These are phyloP conservation scores for Candida sojae DNA, from an alignment of 1,139 yeast genomes.

Conservation along the genomic window DNA sequence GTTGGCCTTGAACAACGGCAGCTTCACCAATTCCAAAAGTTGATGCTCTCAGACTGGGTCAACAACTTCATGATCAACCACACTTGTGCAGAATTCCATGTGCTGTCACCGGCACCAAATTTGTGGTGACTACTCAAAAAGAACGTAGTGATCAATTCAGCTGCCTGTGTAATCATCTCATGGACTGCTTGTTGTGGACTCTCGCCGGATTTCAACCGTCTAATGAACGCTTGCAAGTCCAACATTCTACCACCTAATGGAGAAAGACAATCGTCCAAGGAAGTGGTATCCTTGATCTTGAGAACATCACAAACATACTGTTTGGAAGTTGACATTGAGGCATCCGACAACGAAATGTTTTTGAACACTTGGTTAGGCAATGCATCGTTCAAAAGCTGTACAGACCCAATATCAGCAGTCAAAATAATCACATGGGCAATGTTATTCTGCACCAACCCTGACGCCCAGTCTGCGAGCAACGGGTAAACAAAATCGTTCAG, in stretches of 20 bases:
- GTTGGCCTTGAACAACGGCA: constrained; percentile 67
- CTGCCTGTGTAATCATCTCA: constrained; percentile 81
- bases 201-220: constrained; percentile 89
- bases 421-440: constrained; percentile 87
- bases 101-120: constrained; percentile 28
- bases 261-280: constrained; percentile 57
- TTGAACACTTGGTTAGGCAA: constrained; percentile 89
- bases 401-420: constrained; percentile 81
- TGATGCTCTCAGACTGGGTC: constrained; percentile 46
- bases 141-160: constrained; percentile 85
- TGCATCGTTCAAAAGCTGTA: constrained; percentile 65
- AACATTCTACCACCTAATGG: constrained; percentile 95
- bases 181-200: constrained; percentile 70
- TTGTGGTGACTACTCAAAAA: constrained; percentile 50
- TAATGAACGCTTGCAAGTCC: constrained; percentile 85
- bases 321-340: constrained; percentile 68
- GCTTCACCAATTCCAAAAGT: constrained; percentile 55
- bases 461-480: constrained; percentile 87
- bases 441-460: constrained; percentile 71
- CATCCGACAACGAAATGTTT: constrained; percentile 75
- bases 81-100: constrained; percentile 79
- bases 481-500: constrained; percentile 67
- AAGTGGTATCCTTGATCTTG: constrained; percentile 26
- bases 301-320: constrained; percentile 70
- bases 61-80: constrained; percentile 79